phyloP scores from a whole-genome alignment of 805 yeast genomes.

The Komagataella mondaviorum region DNA sequence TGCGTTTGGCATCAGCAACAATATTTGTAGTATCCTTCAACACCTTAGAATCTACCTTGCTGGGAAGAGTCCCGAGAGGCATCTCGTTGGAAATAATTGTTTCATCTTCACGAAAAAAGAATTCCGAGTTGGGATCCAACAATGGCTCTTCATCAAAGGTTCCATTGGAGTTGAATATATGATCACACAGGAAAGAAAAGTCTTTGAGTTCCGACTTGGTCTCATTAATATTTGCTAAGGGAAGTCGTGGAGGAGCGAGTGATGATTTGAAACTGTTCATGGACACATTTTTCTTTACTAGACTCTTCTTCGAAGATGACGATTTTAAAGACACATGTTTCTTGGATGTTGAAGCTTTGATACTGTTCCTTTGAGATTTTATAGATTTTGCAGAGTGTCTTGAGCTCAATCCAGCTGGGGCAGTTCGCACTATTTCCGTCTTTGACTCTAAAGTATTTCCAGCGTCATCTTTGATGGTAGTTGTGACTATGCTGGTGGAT shows the following conservation, averaged over 20 bases:
- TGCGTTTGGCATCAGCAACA: background rate
- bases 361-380: conserved; percentile 17
- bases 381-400: conserved; percentile 8
- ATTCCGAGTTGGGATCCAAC: background rate
- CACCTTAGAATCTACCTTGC: background rate
- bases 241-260: background rate
- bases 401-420: background rate
- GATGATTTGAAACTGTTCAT: background rate
- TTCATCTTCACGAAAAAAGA: background rate
- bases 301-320: background rate
- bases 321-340: conserved; percentile 31
- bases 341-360: conserved; percentile 34
- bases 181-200: conserved; percentile 4
- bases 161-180: conserved; percentile 1
- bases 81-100: background rate
- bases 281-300: background rate
- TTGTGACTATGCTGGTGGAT: conserved; percentile 17
- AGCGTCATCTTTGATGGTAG: conserved; percentile 19
- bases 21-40: background rate
- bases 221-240: background rate
- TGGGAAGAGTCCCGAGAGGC: background rate
- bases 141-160: background rate
- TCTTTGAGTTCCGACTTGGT: conserved; percentile 4
- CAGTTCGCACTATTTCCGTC: conserved; percentile 17
- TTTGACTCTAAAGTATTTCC: conserved; percentile 16